These are phyloP conservation scores for Candida ortonii DNA, from an alignment of 805 yeast species.

Conservation along the genomic window DNA sequence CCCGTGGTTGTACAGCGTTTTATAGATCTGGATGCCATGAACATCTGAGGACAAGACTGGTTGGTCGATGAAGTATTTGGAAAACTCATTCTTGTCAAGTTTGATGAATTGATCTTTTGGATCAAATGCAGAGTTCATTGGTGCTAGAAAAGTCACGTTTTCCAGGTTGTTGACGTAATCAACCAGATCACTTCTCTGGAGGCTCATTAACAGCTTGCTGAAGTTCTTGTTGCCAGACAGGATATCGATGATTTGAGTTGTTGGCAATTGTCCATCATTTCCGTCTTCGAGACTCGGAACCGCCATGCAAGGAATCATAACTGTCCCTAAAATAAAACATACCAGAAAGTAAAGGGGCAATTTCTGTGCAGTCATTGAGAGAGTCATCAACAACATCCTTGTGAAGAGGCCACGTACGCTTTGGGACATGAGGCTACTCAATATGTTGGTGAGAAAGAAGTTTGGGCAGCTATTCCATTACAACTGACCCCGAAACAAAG, in stretches of 20 bases:
- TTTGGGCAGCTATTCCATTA: too few relatives aligned
- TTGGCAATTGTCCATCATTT: constrained; percentile 28
- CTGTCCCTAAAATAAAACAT: not conserved
- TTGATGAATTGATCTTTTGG: constrained; percentile 7
- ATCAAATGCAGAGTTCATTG: constrained; percentile 71
- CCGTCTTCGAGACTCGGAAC: not conserved
- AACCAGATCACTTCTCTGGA: constrained; percentile 62
- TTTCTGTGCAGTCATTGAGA: too few relatives aligned
- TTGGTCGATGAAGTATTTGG: constrained; percentile 35
- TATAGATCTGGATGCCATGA: constrained; percentile 27
- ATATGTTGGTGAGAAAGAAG: too few relatives aligned
- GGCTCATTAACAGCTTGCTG: constrained; percentile 55
- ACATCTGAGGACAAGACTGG: constrained; percentile 31
- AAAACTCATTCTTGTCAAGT: constrained; percentile 18
- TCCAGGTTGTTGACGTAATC: constrained; percentile 56
- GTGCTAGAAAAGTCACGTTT: constrained; percentile 76
- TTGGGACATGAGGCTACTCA: too few relatives aligned
- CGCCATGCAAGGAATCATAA: not conserved
- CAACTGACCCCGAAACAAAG: too few relatives aligned
- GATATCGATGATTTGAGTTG: constrained; percentile 58
- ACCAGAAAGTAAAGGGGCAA: too few relatives aligned
- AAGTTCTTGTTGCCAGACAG: constrained; percentile 67
- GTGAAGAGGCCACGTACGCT: too few relatives aligned
- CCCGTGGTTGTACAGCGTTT: constrained; percentile 23
- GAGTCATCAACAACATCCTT: too few relatives aligned